Evolutionary conservation across 257 asterid genomes (phyloP).

Genomic region (Solanum habrochaites): DNA sequence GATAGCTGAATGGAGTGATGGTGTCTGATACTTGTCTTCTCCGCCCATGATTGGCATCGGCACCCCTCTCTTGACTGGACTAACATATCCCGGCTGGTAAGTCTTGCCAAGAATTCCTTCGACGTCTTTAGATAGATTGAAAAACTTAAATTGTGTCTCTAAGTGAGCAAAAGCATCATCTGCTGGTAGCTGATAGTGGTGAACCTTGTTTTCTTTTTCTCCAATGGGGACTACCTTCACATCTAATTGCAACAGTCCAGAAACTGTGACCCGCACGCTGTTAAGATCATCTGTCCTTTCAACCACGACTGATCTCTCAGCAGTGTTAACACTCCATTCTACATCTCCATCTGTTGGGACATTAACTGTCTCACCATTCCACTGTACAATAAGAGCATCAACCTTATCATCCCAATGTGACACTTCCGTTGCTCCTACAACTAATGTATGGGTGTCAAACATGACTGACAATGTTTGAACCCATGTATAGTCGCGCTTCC

Average conservation of each 20-base stretch:
- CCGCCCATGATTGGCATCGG: constrained; percentile 72
- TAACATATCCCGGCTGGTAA: constrained; percentile 42
- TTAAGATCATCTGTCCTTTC: constrained; percentile 60
- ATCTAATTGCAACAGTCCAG: constrained; percentile 31
- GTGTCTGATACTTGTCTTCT: constrained; percentile 52
- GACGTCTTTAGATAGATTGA: constrained; percentile 25
- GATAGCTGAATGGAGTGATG: constrained; percentile 35
- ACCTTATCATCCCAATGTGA: constrained; percentile 35
- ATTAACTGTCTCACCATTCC: constrained; percentile 22
- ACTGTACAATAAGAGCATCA: constrained; percentile 40
- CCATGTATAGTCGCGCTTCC: constrained; percentile 72
- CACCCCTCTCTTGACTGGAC: constrained; percentile 56
- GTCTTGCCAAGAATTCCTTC: constrained; percentile 62
- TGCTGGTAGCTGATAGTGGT: constrained; percentile 40
- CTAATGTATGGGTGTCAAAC: constrained; percentile 43
- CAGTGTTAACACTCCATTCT: constrained; percentile 27
- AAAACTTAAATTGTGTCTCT: constrained; percentile 53
- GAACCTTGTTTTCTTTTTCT: constrained; percentile 39
- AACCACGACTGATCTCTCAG: constrained; percentile 21
- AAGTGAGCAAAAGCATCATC: constrained; percentile 53
- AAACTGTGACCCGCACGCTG: constrained; percentile 30
- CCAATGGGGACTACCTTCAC: constrained; percentile 43
- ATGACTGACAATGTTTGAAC: constrained; percentile 61
- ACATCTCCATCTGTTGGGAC: constrained; percentile 42
- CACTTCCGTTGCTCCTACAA: constrained; percentile 38